Evolutionary conservation across 768 basidiomycete species (phyloP), one percentile per base, ranked within the genome.

Genomic region (Amanita pseudoporphyria): DNA sequence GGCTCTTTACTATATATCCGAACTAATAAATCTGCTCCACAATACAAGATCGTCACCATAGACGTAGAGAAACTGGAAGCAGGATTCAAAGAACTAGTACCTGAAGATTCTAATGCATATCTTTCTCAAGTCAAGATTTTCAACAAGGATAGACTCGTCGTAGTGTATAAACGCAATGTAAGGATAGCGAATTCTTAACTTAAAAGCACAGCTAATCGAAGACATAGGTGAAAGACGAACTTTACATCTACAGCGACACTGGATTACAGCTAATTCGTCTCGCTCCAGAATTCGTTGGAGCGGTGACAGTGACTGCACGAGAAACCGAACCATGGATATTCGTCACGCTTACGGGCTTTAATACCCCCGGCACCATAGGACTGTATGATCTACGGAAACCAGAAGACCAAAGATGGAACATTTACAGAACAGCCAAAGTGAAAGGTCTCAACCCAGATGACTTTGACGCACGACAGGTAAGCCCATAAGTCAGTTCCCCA

Each of bases 151-250:
- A 71, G 74, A 38, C 70, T 90, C 48, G 75, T 72, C 6, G 60
- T 83, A 14, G 64, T 74, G 36, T 88, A 87, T 70, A 83, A 84
- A 57, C 75, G 78, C 46, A 84, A 91, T 57, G 88, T 84, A 57
- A 53, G 81, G 61, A 38, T 43, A 43, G n/a, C 6, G 10, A 37
- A 18, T 42, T 35, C 45, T 32, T 45, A 35, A 18, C 18, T 41
- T 28, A 18, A 32, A 46, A 19, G 45, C 18, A 16, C 26, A 26
- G 12, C 39, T 58, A 19, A 48, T 52, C 49, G 22, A 43, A 26
- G 37, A 31, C 45, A 26, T 28, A 83, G 84, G 84, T 90, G 58
- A 83, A 81, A 52, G 86, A 90, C 57, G 84, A 88, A 63, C 71
- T 91, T 28, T 86, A 87, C 62, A 61, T 92, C 37, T 81, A 86